phyloP scores from a whole-genome alignment of 345 rosid species.

The Cardiospermum halicacabum region DNA sequence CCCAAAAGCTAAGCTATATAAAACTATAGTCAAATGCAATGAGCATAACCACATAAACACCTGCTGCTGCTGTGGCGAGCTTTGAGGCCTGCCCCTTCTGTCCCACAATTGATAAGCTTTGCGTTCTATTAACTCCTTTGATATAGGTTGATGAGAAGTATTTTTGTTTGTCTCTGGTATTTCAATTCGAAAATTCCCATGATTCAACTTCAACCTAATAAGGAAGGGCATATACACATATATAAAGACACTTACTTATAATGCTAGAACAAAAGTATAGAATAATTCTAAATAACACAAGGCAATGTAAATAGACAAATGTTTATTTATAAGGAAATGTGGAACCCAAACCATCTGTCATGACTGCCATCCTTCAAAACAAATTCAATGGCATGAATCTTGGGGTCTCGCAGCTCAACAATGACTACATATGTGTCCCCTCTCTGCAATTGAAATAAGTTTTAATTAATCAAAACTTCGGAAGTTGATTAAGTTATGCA shows the following conservation, averaged over 20 bases:
- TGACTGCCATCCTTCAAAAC: slow-evolving; percentile 50
- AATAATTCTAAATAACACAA: slow-evolving; percentile 10
- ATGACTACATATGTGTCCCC: slow-evolving; percentile 38
- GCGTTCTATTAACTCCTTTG: slow-evolving; percentile 40
- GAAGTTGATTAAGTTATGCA: background rate
- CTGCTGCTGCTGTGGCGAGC: slow-evolving; percentile 46
- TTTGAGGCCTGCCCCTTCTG: slow-evolving; percentile 44
- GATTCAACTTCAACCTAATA: slow-evolving; percentile 46
- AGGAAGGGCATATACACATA: slow-evolving; percentile 12
- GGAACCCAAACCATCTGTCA: slow-evolving; percentile 42
- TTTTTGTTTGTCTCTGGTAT: slow-evolving; percentile 43
- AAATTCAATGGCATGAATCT: slow-evolving; percentile 48
- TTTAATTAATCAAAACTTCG: background rate
- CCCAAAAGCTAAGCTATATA: background rate
- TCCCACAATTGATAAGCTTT: slow-evolving; percentile 58
- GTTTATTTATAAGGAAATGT: slow-evolving; percentile 1
- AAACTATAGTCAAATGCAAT: slow-evolving; percentile 1
- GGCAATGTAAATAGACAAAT: slow-evolving; percentile 3
- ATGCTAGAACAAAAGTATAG: too few relatives aligned
- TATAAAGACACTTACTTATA: too few relatives aligned
- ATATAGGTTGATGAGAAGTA: slow-evolving; percentile 23
- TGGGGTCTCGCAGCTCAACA: slow-evolving; percentile 50
- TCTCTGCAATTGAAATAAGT: slow-evolving; percentile 28
- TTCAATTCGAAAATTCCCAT: slow-evolving; percentile 52
- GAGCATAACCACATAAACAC: slow-evolving; percentile 20